Conservation (phyloP, 257 asterid species). For the Gentiana macrophylla region DNA sequence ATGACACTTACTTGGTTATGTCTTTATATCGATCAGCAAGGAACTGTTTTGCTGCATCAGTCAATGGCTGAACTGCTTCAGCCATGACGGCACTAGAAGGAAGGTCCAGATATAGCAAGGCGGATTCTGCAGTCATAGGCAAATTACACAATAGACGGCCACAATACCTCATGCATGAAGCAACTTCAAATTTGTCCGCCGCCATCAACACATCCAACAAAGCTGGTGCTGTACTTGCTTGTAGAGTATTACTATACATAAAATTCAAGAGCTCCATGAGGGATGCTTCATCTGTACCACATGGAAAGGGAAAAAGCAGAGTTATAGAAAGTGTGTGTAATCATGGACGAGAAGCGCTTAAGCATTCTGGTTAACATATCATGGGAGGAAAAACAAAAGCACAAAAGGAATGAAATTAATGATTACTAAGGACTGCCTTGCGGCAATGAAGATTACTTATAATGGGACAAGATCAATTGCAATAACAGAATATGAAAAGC, state of each 20-base stretch:
- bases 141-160: slow-evolving; percentile 66
- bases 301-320: background rate
- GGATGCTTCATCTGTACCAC: slow-evolving; percentile 87
- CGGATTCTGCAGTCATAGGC: slow-evolving; percentile 91
- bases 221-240: slow-evolving; percentile 60
- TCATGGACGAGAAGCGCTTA: too few relatives aligned
- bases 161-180: slow-evolving; percentile 94
- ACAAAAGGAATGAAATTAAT: too few relatives aligned
- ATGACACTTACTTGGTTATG: slow-evolving; percentile 50
- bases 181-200: slow-evolving; percentile 97
- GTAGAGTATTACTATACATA: slow-evolving; percentile 73
- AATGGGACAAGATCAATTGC: too few relatives aligned
- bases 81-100: slow-evolving; percentile 83
- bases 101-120: slow-evolving; percentile 79
- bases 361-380: too few relatives aligned
- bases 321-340: too few relatives aligned
- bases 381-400: too few relatives aligned
- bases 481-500: too few relatives aligned
- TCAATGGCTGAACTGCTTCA: slow-evolving; percentile 85
- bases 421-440: too few relatives aligned
- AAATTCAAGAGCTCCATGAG: slow-evolving; percentile 95
- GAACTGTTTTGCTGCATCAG: slow-evolving; percentile 81
- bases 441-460: too few relatives aligned
- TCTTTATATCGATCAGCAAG: slow-evolving; percentile 72
- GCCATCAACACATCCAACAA: slow-evolving; percentile 88